Evolutionary conservation across 2,329 filamentous ascomycete species (phyloP).

Genomic region (Verticillium klebahnii): DNA sequence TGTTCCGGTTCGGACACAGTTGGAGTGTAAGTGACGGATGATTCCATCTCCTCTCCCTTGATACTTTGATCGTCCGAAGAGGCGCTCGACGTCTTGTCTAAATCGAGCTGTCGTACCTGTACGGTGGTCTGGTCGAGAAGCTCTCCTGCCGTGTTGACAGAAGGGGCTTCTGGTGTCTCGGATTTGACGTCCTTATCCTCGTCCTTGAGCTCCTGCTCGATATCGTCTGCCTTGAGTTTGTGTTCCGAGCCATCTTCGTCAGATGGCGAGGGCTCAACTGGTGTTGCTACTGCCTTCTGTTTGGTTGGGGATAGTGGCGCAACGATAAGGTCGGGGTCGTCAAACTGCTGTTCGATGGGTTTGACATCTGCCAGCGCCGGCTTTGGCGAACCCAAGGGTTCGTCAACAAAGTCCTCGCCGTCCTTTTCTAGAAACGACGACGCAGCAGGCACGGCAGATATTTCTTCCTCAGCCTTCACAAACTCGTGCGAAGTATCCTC

Average conservation of each 20-base stretch:
- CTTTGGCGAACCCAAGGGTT: conserved; percentile 65
- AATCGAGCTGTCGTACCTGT: neutral
- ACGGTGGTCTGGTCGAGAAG: neutral
- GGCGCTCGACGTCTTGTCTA: neutral
- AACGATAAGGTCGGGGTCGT: conserved; percentile 53
- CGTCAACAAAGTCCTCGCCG: conserved; percentile 73
- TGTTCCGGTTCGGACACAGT: neutral
- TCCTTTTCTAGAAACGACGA: conserved; percentile 41
- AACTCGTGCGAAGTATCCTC: conserved; percentile 70
- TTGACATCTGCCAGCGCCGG: conserved; percentile 59
- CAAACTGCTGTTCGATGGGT: conserved; percentile 44
- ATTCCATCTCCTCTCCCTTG: neutral
- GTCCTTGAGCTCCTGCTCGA: conserved; percentile 2
- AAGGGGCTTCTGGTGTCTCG: neutral
- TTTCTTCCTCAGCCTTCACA: conserved; percentile 54
- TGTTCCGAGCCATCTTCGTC: neutral
- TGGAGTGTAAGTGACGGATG: neutral
- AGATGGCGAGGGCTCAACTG: conserved; percentile 7
- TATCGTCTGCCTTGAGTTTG: conserved; percentile 4
- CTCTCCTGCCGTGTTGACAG: neutral
- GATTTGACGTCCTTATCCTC: neutral
- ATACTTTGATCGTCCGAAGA: neutral
- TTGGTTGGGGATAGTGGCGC: conserved; percentile 52
- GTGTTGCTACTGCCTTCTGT: conserved; percentile 14
- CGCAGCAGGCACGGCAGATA: conserved; percentile 21